These are phyloP conservation scores for Hippophae gyantsensis DNA, from an alignment of 306 rosid species.

Conservation along the genomic window DNA sequence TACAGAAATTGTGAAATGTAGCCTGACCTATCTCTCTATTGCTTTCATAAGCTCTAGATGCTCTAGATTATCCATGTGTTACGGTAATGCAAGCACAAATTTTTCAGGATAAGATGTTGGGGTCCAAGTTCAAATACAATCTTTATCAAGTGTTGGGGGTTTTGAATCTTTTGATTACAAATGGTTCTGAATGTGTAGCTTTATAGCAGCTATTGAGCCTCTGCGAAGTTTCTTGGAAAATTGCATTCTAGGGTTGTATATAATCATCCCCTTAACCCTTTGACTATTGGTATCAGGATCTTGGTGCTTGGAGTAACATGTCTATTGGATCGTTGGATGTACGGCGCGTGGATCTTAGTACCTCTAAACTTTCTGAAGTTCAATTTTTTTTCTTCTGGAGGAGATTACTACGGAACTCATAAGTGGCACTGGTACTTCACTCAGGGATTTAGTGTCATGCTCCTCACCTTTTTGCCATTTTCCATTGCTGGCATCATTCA, in stretches of 20 bases:
- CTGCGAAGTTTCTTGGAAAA: not conserved
- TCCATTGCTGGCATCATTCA: conserved; percentile 57
- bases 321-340: conserved; percentile 64
- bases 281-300: conserved; percentile 37
- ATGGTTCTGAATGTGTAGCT: not conserved
- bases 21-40: too few relatives aligned
- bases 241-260: not conserved
- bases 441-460: conserved; percentile 81
- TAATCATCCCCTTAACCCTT: conserved; percentile 12
- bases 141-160: not conserved
- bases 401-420: conserved; percentile 97
- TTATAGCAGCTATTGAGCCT: not conserved
- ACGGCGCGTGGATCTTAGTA: conserved; percentile 76
- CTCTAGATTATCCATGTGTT: too few relatives aligned
- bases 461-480: conserved; percentile 73
- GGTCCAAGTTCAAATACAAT: not conserved
- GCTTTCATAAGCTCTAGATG: too few relatives aligned
- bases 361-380: conserved; percentile 84
- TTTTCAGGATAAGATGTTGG: too few relatives aligned
- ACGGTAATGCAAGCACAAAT: too few relatives aligned
- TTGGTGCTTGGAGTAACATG: conserved; percentile 63
- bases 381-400: conserved; percentile 90
- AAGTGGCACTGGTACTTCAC: conserved; percentile 98
- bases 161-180: not conserved
- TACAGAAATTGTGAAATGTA: too few relatives aligned